phyloP scores from a whole-genome alignment of 345 rosid genomes.

The Acer yangbiense region DNA sequence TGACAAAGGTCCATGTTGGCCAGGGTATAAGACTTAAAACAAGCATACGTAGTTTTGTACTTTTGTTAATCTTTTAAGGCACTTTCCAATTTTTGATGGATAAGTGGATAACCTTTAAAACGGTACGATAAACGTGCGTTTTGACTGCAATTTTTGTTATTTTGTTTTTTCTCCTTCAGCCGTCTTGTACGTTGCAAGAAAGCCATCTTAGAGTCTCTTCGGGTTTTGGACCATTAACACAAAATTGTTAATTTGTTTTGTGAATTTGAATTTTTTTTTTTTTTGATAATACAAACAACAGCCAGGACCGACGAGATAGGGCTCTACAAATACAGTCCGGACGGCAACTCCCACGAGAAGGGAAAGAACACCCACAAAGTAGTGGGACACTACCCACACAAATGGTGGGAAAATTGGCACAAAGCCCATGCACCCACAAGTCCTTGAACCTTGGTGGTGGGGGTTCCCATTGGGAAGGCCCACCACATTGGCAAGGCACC shows the following conservation, averaged over 20 bases:
- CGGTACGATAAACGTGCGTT: not conserved
- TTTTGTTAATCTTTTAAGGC: not conserved
- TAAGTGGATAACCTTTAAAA: not conserved
- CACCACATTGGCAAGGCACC: no score
- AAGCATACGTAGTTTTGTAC: not conserved
- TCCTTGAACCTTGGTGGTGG: no score
- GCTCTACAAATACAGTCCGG: no score
- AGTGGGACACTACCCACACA: no score
- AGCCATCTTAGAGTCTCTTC: not conserved
- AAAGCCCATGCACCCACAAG: no score
- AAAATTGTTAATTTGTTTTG: not conserved
- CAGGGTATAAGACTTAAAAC: not conserved
- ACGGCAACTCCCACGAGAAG: no score
- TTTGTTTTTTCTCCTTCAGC: not conserved
- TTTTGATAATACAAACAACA: no score
- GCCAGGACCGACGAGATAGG: no score
- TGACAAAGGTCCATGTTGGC: not conserved
- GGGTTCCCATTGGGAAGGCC: no score
- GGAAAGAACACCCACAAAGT: no score
- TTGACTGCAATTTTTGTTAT: not conserved
- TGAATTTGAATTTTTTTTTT: no score
- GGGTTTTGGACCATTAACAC: not conserved
- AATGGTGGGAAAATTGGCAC: no score
- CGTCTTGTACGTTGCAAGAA: not conserved
- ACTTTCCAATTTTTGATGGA: not conserved